phyloP scores from a whole-genome alignment of 1,284 basidiomycete genomes.

The Stereum hirsutum region DNA sequence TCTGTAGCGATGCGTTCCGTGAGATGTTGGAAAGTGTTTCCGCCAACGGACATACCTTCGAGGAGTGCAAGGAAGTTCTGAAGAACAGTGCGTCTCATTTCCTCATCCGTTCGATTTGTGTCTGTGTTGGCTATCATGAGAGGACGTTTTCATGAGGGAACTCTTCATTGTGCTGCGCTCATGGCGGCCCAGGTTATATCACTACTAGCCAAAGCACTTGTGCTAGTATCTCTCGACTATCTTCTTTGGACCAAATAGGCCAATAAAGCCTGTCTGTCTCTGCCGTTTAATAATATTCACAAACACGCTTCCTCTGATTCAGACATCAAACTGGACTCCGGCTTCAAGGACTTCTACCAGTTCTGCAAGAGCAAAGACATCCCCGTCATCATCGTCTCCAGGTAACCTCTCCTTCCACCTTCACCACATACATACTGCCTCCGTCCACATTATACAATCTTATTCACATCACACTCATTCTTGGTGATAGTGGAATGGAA shows the following conservation, averaged over 20 bases:
- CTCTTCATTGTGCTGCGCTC: too few species aligned
- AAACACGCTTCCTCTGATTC: conserved; percentile 37
- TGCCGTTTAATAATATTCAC: conserved; percentile 22
- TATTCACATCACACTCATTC: not conserved
- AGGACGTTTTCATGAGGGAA: too few species aligned
- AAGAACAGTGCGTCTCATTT: conserved; percentile 28
- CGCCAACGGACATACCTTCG: conserved; percentile 59
- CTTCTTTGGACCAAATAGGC: too few species aligned
- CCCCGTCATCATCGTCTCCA: conserved; percentile 88
- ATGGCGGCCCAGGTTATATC: too few species aligned
- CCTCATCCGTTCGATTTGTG: too few species aligned
- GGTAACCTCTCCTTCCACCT: too few species aligned
- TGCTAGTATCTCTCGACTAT: too few species aligned
- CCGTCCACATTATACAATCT: conserved; percentile 10
- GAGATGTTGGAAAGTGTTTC: conserved; percentile 73
- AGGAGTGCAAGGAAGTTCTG: conserved; percentile 69
- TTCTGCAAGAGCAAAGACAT: conserved; percentile 75
- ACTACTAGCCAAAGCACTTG: too few species aligned
- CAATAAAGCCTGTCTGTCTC: too few species aligned
- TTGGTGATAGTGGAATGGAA: conserved; percentile 74
- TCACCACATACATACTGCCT: too few species aligned
- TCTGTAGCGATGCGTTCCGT: conserved; percentile 63
- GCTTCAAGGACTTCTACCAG: conserved; percentile 79
- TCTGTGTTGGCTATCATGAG: too few species aligned
- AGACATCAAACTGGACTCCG: conserved; percentile 54